phyloP scores from a whole-genome alignment of 495 filamentous ascomycete genomes.

The Talaromyces wortmannii region DNA sequence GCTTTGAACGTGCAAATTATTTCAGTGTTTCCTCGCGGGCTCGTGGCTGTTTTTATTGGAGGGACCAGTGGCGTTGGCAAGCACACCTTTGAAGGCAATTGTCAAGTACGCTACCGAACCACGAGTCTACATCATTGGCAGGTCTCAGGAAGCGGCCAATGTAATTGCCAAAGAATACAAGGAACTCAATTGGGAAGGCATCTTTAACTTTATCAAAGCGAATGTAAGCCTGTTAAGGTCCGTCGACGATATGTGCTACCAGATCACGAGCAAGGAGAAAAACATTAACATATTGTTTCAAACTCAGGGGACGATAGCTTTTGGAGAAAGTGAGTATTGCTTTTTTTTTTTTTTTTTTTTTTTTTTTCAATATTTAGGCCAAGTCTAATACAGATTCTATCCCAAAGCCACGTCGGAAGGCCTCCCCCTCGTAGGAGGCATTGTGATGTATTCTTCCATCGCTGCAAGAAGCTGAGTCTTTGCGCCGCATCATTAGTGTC shows the following conservation, averaged over 20 bases:
- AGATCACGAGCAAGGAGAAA: conserved; percentile 48
- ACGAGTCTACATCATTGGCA: conserved; percentile 40
- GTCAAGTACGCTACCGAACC: conserved; percentile 39
- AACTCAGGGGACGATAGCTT: conserved; percentile 16
- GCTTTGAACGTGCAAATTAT: conserved; percentile 33
- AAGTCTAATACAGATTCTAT: too few species aligned
- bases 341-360: neutral
- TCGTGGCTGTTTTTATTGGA: conserved; percentile 54
- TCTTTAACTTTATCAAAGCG: conserved; percentile 46
- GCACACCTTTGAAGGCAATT: conserved; percentile 47
- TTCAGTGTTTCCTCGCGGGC: conserved; percentile 24
- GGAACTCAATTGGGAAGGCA: conserved; percentile 35
- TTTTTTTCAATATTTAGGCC: neutral
- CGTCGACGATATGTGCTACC: conserved; percentile 51
- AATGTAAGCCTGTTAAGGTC: conserved; percentile 50
- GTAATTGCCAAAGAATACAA: conserved; percentile 26
- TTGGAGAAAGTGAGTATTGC: conserved; percentile 6
- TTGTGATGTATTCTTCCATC: conserved; percentile 59
- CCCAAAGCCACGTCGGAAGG: conserved; percentile 48
- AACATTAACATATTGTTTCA: conserved; percentile 56
- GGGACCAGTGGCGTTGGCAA: conserved; percentile 58
- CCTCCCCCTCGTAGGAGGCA: conserved; percentile 42
- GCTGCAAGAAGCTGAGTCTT: conserved; percentile 30
- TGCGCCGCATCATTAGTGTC: conserved; percentile 54
- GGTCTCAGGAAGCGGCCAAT: conserved; percentile 25